A percentile compares a stretch with the other conserved stretches of the same genome.
Evolutionary conservation across 225 moss, liverwort and hornwort genomes (phyloP).

Genomic region (Bryoerythrophyllum caledonicum): DNA sequence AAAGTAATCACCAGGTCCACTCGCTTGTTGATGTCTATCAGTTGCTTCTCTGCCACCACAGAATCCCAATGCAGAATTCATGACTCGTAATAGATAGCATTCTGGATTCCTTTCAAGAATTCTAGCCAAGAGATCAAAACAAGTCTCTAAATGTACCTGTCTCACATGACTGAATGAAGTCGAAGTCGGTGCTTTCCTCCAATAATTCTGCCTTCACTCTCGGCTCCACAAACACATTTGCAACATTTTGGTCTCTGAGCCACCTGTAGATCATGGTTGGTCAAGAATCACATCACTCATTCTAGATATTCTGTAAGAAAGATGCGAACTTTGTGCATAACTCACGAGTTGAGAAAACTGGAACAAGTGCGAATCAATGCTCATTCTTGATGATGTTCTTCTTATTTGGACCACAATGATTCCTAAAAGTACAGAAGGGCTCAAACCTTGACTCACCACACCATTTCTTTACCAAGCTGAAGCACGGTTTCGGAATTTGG

Average conservation of each 20-base stretch:
- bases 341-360: not conserved
- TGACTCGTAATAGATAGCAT: not conserved
- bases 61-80: constrained; percentile 19
- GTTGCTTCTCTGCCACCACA: constrained; percentile 54
- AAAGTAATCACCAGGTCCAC: constrained; percentile 90
- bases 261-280: constrained; percentile 54
- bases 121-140: constrained; percentile 16
- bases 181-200: constrained; percentile 61
- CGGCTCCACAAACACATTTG: constrained; percentile 64
- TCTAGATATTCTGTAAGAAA: constrained; percentile 11
- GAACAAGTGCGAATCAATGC: not conserved
- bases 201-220: constrained; percentile 68
- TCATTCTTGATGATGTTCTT: not conserved
- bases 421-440: not conserved
- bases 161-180: constrained; percentile 64
- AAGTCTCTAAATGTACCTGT: constrained; percentile 38
- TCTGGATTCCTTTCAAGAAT: constrained; percentile 12
- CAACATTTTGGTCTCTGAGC: constrained; percentile 68
- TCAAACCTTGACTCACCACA: constrained; percentile 43
- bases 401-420: not conserved
- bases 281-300: constrained; percentile 12
- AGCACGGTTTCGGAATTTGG: constrained; percentile 69
- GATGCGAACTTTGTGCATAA: constrained; percentile 1
- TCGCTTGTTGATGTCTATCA: constrained; percentile 48
- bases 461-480: constrained; percentile 78